Percentiles rank a stretch among this genome's conserved stretches.
phyloP scores from a whole-genome alignment of 2,329 filamentous ascomycete species.

The Helicocarpus griseus region DNA sequence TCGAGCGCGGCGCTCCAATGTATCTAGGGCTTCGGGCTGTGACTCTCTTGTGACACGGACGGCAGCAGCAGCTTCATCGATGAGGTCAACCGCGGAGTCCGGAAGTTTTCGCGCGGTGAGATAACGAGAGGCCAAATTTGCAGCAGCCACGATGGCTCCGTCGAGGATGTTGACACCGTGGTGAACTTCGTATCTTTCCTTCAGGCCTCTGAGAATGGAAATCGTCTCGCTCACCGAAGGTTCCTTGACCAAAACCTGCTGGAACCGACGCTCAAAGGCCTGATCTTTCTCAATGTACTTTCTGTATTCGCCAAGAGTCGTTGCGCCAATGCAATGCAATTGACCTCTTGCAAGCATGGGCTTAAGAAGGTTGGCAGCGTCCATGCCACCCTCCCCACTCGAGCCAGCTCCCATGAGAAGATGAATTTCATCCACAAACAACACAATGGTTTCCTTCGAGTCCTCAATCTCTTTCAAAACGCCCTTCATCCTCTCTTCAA shows the following conservation, averaged over 20 bases:
- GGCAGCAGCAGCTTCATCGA: conserved; percentile 94
- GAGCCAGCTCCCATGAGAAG: conserved; percentile 95
- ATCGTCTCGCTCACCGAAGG: conserved; percentile 81
- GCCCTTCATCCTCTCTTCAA: conserved; percentile 98
- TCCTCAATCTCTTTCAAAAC: conserved; percentile 94
- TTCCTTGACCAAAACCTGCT: conserved; percentile 96
- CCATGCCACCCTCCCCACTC: conserved; percentile 95
- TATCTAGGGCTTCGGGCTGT: conserved; percentile 91
- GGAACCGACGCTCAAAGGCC: conserved; percentile 96
- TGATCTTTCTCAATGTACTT: conserved; percentile 99
- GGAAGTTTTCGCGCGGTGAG: conserved; percentile 83
- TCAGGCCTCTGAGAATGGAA: conserved; percentile 94
- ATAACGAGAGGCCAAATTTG: conserved; percentile 87
- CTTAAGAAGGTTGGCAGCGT: conserved; percentile 93
- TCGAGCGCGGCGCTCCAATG: conserved; percentile 76
- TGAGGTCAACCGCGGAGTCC: conserved; percentile 91
- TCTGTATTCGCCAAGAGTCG: conserved; percentile 87
- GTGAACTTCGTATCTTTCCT: conserved; percentile 96
- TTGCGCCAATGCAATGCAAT: conserved; percentile 95
- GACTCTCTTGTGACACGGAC: conserved; percentile 93
- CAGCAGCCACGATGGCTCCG: conserved; percentile 79
- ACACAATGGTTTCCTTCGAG: conserved; percentile 90
- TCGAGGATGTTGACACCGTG: conserved; percentile 96
- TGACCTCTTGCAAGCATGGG: conserved; percentile 96
- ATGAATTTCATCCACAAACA: conserved; percentile 98